Conservation (phyloP, 163 green algal species). For the Scenedesmus sp. region DNA sequence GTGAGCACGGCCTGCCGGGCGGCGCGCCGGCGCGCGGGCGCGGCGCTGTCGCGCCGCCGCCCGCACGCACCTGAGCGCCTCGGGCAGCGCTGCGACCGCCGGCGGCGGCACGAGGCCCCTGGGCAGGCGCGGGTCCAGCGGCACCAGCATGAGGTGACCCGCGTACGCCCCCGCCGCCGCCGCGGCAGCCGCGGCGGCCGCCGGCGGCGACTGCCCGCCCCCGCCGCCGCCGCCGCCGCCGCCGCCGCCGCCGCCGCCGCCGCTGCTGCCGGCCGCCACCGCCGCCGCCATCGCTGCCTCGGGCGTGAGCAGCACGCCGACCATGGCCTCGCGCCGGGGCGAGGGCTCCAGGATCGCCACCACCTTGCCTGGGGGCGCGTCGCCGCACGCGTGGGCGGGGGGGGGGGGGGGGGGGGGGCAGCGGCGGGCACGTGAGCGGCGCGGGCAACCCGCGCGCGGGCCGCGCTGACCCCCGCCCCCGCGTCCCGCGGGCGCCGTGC, state of each 20-base stretch:
- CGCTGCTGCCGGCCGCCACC: conserved; percentile 4
- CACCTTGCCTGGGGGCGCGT: conserved; percentile 59
- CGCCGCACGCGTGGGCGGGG: no score
- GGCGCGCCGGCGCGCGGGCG: no score
- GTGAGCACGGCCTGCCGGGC: no score
- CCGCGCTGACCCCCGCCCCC: no score
- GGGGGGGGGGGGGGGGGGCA: no score
- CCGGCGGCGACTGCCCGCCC: neutral
- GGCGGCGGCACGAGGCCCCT: conserved; percentile 55
- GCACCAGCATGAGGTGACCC: conserved; percentile 53
- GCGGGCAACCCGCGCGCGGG: no score
- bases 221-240: neutral
- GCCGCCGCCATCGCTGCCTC: neutral
- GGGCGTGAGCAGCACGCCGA: conserved; percentile 71
- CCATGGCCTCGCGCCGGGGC: conserved; percentile 58
- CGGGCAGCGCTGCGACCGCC: conserved; percentile 20
- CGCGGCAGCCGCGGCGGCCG: conserved; percentile 13
- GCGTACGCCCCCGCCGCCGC: conserved; percentile 18
- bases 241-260: neutral
- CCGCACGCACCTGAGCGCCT: conserved; percentile 45
- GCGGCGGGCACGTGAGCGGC: no score
- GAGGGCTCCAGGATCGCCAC: conserved; percentile 66
- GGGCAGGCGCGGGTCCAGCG: conserved; percentile 73
- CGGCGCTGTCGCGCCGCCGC: no score
- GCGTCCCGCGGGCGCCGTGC: no score